These are phyloP conservation scores for Alternaria tenuissima DNA, from an alignment of 2,329 filamentous ascomycete species.

Conservation along the genomic window DNA sequence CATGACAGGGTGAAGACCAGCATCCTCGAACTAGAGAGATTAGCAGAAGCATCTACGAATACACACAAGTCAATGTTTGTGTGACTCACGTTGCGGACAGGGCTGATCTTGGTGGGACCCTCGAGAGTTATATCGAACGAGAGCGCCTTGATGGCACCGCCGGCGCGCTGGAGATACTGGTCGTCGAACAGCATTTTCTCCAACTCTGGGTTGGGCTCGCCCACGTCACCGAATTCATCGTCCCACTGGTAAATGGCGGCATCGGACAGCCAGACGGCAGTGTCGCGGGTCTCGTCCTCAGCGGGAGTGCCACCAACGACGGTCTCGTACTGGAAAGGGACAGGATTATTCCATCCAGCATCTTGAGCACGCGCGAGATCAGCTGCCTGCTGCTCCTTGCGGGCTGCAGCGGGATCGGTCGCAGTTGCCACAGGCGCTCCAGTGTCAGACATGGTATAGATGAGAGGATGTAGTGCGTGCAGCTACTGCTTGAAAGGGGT, in stretches of 20 bases:
- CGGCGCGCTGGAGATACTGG: conserved; percentile 61
- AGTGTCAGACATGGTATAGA: conserved; percentile 33
- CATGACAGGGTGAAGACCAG: conserved; percentile 86
- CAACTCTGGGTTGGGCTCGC: conserved; percentile 72
- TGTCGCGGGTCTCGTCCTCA: conserved; percentile 33
- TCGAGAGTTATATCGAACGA: conserved; percentile 62
- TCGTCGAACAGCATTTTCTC: conserved; percentile 77
- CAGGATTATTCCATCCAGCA: conserved; percentile 58
- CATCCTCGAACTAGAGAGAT: conserved; percentile 69
- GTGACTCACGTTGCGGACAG: conserved; percentile 60
- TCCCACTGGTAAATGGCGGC: conserved; percentile 82
- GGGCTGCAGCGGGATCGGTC: conserved; percentile 25
- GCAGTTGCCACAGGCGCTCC: conserved; percentile 17
- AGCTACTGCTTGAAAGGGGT: neutral
- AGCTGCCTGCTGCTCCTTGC: conserved; percentile 35
- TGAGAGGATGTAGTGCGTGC: neutral
- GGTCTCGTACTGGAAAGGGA: conserved; percentile 60
- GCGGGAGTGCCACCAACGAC: conserved; percentile 35
- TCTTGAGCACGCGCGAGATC: conserved; percentile 42
- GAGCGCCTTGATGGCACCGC: conserved; percentile 71
- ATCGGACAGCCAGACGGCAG: conserved; percentile 59
- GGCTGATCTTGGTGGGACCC: conserved; percentile 57
- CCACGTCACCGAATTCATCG: conserved; percentile 86
- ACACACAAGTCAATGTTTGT: neutral
- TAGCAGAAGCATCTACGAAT: neutral